phyloP scores from a whole-genome alignment of 345 rosid genomes.

The Gynandropsis gynandra region DNA sequence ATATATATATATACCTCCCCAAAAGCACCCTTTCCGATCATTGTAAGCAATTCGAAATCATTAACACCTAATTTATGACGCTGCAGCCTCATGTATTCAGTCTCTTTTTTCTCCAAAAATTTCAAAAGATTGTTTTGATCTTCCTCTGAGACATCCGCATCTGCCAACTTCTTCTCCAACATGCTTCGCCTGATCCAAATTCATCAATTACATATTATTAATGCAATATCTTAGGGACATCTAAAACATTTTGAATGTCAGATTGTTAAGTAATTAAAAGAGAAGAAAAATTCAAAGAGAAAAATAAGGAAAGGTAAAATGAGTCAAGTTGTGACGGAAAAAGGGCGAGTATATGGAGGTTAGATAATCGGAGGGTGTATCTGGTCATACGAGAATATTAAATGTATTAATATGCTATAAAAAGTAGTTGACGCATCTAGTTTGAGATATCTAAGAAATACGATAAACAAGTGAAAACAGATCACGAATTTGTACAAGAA shows the following conservation, averaged over 20 bases:
- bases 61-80: conserved; percentile 91
- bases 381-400: too few species aligned
- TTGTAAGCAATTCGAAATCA: conserved; percentile 80
- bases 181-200: conserved; percentile 45
- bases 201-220: background rate
- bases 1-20: conserved; percentile 88
- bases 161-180: conserved; percentile 83
- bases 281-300: too few species aligned
- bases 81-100: conserved; percentile 95
- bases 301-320: background rate
- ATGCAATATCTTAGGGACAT: too few species aligned
- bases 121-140: conserved; percentile 88
- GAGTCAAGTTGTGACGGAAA: background rate
- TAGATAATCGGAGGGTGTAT: too few species aligned
- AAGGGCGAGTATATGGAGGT: too few species aligned
- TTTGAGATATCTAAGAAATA: too few species aligned
- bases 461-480: too few species aligned
- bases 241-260: too few species aligned
- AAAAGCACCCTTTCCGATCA: conserved; percentile 85
- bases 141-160: conserved; percentile 95
- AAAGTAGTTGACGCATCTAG: too few species aligned
- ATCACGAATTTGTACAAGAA: too few species aligned
- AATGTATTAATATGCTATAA: too few species aligned
- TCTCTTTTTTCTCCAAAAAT: conserved; percentile 89
- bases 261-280: too few species aligned